Percentiles rank a stretch among this genome's conserved stretches.
Conservation (phyloP, 2,329 filamentous ascomycete genomes). For the Alternaria burnsii region DNA sequence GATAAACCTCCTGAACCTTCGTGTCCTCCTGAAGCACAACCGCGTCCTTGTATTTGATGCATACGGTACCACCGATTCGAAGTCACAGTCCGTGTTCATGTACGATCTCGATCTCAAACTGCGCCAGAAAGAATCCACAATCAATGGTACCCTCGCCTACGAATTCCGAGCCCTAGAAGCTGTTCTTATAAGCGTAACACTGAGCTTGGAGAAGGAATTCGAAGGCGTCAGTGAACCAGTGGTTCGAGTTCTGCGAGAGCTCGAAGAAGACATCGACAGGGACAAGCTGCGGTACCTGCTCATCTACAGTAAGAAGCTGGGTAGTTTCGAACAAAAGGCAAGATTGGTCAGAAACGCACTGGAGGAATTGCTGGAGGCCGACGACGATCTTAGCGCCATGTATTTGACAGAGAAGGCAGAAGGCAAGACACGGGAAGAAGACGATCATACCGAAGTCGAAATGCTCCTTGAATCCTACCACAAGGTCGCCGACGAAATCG, state of each 20-base stretch:
- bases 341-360: slow-evolving; percentile 93
- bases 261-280: slow-evolving; percentile 96
- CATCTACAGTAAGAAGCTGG: slow-evolving; percentile 93
- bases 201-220: slow-evolving; percentile 91
- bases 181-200: slow-evolving; percentile 91
- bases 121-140: slow-evolving; percentile 74
- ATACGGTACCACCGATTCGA: slow-evolving; percentile 92
- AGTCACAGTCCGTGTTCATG: slow-evolving; percentile 96
- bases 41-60: slow-evolving; percentile 95
- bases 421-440: slow-evolving; percentile 75
- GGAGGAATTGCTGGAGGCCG: slow-evolving; percentile 92
- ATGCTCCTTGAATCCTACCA: slow-evolving; percentile 97
- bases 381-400: slow-evolving; percentile 94
- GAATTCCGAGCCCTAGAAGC: slow-evolving; percentile 96
- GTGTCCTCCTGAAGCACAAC: slow-evolving; percentile 93
- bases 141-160: slow-evolving; percentile 73
- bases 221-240: slow-evolving; percentile 93
- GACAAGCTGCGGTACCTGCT: slow-evolving; percentile 91
- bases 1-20: slow-evolving; percentile 94
- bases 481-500: slow-evolving; percentile 97
- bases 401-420: slow-evolving; percentile 89
- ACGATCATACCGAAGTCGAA: slow-evolving; percentile 96
- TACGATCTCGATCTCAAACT: slow-evolving; percentile 95
- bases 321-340: slow-evolving; percentile 97
- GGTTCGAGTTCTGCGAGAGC: slow-evolving; percentile 83